These are phyloP conservation scores for Forsythia viridissima DNA, from an alignment of 257 asterid genomes.

Conservation along the genomic window DNA sequence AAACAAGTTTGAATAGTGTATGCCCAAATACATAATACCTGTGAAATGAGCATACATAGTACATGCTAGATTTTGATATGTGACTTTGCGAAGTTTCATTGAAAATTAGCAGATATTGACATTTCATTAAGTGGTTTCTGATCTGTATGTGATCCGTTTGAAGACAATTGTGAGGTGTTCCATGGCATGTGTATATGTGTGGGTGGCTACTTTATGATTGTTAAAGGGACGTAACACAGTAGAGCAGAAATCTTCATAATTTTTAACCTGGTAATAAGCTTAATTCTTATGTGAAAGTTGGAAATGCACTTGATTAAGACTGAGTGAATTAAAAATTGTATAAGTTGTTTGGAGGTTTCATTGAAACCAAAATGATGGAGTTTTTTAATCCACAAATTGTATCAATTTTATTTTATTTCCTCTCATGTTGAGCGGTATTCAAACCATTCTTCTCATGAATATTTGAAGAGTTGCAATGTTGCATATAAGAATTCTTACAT, in stretches of 20 bases:
- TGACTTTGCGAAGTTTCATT: neutral
- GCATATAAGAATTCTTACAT: neutral
- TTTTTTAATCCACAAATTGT: neutral
- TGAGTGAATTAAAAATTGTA: neutral
- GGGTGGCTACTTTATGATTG: neutral
- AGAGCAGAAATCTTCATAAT: neutral
- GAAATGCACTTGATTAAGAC: neutral
- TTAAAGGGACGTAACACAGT: neutral
- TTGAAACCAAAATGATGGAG: neutral
- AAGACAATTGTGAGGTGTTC: neutral
- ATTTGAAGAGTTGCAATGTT: neutral
- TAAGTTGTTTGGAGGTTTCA: neutral
- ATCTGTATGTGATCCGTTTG: neutral
- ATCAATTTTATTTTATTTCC: neutral
- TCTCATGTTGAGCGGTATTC: neutral
- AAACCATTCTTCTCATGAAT: neutral
- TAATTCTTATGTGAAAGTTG: neutral
- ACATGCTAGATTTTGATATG: neutral
- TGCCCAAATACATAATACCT: neutral
- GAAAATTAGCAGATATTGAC: neutral
- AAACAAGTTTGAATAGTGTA: too few relatives aligned
- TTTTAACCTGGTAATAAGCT: neutral
- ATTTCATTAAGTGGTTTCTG: neutral
- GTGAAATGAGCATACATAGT: neutral
- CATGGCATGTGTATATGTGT: neutral